Percentiles rank a stretch among this genome's conserved stretches.
Evolutionary conservation across 192 early-diverging fungal genomes (phyloP).

Genomic region (Podochytrium sp.): DNA sequence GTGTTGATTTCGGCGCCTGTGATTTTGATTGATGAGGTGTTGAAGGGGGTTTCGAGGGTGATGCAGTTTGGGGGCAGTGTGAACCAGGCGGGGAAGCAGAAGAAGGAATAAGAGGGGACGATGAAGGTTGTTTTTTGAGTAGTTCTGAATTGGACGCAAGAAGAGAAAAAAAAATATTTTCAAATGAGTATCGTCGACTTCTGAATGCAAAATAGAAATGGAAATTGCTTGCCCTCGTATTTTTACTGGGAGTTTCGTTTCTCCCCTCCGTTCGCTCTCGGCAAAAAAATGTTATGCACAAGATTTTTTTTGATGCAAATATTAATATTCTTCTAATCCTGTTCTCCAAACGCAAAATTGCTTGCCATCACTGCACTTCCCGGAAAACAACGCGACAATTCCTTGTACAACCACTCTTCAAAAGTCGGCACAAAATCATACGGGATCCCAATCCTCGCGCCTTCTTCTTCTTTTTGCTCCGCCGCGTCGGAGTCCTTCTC

Average conservation of each 20-base stretch:
- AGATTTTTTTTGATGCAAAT: neutral
- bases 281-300: neutral
- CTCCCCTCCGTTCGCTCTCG: neutral
- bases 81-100: neutral
- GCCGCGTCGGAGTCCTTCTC: neutral
- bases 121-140: neutral
- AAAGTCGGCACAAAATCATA: neutral
- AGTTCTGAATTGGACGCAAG: too few species aligned
- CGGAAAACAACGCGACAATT: neutral
- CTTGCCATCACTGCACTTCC: neutral
- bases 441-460: neutral
- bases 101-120: neutral
- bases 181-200: neutral
- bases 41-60: constrained; percentile 70
- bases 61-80: neutral
- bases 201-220: neutral
- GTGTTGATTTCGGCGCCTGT: constrained; percentile 89
- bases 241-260: neutral
- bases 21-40: constrained; percentile 86
- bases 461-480: neutral
- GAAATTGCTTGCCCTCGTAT: neutral
- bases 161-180: too few species aligned
- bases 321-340: neutral
- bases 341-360: neutral
- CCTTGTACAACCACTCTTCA: neutral